These are phyloP conservation scores for Trifolium repens DNA, from an alignment of 306 rosid genomes.

Conservation along the genomic window DNA sequence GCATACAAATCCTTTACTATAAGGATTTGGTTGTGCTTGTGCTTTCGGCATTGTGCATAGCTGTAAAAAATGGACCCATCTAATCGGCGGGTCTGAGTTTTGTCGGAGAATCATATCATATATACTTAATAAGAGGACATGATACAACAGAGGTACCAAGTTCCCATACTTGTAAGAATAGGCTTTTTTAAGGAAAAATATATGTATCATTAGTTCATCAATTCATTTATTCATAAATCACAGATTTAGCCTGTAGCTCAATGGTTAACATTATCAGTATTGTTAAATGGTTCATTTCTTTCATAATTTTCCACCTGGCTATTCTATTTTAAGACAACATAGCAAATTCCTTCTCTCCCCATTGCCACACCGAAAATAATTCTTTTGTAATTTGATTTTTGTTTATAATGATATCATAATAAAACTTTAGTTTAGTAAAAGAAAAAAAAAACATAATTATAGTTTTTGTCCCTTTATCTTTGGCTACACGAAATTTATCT, in stretches of 20 bases:
- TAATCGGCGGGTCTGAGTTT: constrained; percentile 45
- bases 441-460: no score
- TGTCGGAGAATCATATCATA: constrained; percentile 46
- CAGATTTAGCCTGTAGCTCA: constrained; percentile 6
- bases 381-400: no score
- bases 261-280: background rate
- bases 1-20: constrained; percentile 44
- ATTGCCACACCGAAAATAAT: no score
- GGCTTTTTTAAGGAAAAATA: constrained; percentile 39
- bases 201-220: constrained; percentile 48
- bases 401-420: no score
- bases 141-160: constrained; percentile 40
- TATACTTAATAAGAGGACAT: constrained; percentile 45
- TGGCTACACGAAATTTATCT: no score
- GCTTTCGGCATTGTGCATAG: constrained; percentile 62
- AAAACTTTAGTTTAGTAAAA: no score
- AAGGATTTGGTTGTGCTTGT: constrained; percentile 57
- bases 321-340: background rate
- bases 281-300: constrained; percentile 24
- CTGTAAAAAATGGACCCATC: constrained; percentile 39
- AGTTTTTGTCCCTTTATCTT: no score
- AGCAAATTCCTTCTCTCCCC: no score
- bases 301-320: background rate
- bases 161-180: constrained; percentile 38
- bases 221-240: constrained; percentile 46